Evolutionary conservation across 139 green algal genomes (phyloP).

Genomic region (Tetraselmis chui): DNA sequence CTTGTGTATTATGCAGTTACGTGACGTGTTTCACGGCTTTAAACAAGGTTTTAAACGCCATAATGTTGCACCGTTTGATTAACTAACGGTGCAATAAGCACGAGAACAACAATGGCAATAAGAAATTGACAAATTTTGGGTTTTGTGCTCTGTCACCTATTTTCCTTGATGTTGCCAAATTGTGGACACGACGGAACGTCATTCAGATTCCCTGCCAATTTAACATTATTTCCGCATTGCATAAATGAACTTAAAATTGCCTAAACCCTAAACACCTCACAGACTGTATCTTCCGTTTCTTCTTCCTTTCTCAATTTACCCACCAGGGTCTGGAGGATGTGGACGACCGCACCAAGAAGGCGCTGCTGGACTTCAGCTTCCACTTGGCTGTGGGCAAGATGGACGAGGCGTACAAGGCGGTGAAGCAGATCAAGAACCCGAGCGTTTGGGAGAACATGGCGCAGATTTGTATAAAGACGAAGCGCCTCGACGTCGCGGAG

Average conservation of each 20-base stretch:
- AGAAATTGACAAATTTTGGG: too few relatives aligned
- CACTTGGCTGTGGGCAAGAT: conserved; percentile 55
- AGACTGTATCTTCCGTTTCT: too few relatives aligned
- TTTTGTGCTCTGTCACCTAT: background rate
- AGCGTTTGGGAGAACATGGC: conserved; percentile 66
- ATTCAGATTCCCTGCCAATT: background rate
- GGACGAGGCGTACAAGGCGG: conserved; percentile 54
- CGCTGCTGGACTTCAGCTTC: conserved; percentile 65
- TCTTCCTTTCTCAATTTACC: too few relatives aligned
- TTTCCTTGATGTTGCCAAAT: conserved; percentile 20
- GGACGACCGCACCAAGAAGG: conserved; percentile 32
- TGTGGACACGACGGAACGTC: background rate
- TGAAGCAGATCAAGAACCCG: conserved; percentile 50
- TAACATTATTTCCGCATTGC: background rate
- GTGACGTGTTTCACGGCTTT: too few relatives aligned
- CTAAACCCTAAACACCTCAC: conserved; percentile 19
- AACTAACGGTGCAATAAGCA: too few relatives aligned
- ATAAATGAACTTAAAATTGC: background rate
- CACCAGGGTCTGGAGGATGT: conserved; percentile 21
- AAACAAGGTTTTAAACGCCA: too few relatives aligned
- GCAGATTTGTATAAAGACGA: conserved; percentile 63
- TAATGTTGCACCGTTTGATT: too few relatives aligned
- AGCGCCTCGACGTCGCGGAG: conserved; percentile 62
- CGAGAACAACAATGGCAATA: too few relatives aligned
- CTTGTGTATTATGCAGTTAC: too few relatives aligned